Conservation (phyloP, 1,139 yeast genomes). For the Candida neerlandica region DNA sequence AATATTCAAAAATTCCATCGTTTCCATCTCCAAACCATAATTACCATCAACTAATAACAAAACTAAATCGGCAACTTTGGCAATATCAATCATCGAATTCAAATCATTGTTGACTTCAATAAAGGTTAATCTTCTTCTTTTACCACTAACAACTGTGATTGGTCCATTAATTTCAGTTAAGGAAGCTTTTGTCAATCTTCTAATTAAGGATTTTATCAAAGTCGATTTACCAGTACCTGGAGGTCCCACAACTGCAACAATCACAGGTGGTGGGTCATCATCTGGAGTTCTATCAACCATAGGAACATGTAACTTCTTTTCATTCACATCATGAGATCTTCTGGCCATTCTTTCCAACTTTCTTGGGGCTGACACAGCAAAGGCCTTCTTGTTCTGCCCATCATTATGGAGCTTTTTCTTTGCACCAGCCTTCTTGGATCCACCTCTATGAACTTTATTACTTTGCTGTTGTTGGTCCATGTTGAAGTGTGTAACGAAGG, state of each 20-base stretch:
- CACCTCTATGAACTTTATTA: slow-evolving; percentile 62
- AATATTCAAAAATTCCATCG: slow-evolving; percentile 95
- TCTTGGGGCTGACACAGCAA: slow-evolving; percentile 90
- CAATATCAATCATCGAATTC: slow-evolving; percentile 94
- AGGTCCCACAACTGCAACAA: slow-evolving; percentile 97
- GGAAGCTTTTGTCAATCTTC: slow-evolving; percentile 87
- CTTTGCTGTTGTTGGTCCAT: slow-evolving; percentile 47
- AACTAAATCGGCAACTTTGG: slow-evolving; percentile 93
- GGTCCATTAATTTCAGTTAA: slow-evolving; percentile 91
- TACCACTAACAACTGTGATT: slow-evolving; percentile 95
- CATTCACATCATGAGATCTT: slow-evolving; percentile 84
- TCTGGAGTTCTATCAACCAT: slow-evolving; percentile 98
- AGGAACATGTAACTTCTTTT: slow-evolving; percentile 89
- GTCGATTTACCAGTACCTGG: slow-evolving; percentile 99
- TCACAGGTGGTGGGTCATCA: slow-evolving; percentile 95
- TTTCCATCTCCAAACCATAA: slow-evolving; percentile 98
- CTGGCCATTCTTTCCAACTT: slow-evolving; percentile 83
- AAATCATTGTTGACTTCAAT: slow-evolving; percentile 92
- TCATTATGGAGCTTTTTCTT: slow-evolving; percentile 88
- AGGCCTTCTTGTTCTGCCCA: slow-evolving; percentile 93
- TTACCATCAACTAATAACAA: slow-evolving; percentile 91
- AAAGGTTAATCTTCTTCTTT: slow-evolving; percentile 88
- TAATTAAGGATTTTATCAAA: slow-evolving; percentile 82
- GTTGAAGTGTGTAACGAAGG: neutral
- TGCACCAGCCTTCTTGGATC: slow-evolving; percentile 61